These are phyloP conservation scores for Huntiella moniliformis DNA, from an alignment of 2,329 filamentous ascomycete genomes.

Conservation along the genomic window DNA sequence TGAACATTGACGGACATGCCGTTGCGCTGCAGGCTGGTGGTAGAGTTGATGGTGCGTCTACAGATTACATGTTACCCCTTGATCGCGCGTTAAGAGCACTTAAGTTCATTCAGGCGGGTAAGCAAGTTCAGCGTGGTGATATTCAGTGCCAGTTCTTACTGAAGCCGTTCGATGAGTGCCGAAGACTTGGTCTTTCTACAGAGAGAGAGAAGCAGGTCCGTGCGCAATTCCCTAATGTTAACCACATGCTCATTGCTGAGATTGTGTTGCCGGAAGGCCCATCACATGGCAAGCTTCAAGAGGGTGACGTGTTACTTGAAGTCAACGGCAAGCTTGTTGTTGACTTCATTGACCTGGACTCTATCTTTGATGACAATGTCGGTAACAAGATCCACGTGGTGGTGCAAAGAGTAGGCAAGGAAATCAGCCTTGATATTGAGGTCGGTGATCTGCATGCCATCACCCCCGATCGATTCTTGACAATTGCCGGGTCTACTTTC, in stretches of 20 bases:
- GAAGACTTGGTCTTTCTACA: constrained; percentile 64
- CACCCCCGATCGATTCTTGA: constrained; percentile 88
- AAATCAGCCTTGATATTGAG: constrained; percentile 64
- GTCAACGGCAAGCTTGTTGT: constrained; percentile 87
- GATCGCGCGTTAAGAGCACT: constrained; percentile 79
- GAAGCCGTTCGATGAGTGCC: constrained; percentile 94
- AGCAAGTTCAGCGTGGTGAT: constrained; percentile 71
- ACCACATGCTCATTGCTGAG: constrained; percentile 91
- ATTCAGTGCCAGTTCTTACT: constrained; percentile 95
- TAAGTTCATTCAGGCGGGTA: constrained; percentile 60
- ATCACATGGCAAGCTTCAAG: constrained; percentile 69
- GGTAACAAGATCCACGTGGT: constrained; percentile 59
- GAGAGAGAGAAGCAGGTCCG: constrained; percentile 77
- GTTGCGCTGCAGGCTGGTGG: constrained; percentile 89
- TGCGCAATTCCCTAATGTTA: constrained; percentile 73
- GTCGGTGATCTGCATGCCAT: constrained; percentile 87
- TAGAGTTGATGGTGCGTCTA: constrained; percentile 82
- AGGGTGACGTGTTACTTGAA: constrained; percentile 84
- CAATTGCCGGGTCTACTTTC: constrained; percentile 84
- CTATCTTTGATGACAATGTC: constrained; percentile 77
- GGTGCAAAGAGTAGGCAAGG: constrained; percentile 73
- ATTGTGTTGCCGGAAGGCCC: constrained; percentile 85
- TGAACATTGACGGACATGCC: constrained; percentile 83
- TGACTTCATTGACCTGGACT: constrained; percentile 80
- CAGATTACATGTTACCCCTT: constrained; percentile 89